These are phyloP conservation scores for Aspergillus proliferans DNA, from an alignment of 2,329 filamentous ascomycete species.

Conservation along the genomic window DNA sequence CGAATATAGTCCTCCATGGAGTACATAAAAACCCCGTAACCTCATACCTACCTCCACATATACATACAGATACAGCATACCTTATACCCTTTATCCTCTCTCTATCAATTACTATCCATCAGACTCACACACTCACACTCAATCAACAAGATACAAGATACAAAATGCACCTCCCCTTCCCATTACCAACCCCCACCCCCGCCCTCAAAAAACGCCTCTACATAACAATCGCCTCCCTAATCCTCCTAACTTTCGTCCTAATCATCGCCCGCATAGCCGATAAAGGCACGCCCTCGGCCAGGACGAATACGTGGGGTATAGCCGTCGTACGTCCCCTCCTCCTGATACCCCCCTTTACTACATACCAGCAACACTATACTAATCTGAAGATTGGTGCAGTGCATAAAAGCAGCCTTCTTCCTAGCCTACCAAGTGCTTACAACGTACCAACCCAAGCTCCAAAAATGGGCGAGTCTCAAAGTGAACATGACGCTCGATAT, in stretches of 20 bases:
- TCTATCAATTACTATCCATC: background rate
- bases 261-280: constrained; percentile 15
- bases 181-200: background rate
- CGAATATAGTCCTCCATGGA: background rate
- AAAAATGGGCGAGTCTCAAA: constrained; percentile 17
- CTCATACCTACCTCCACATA: background rate
- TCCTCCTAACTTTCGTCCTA: constrained; percentile 12
- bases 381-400: background rate
- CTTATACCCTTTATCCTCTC: too few species aligned
- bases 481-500: constrained; percentile 16
- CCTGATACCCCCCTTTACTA: too few species aligned
- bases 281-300: constrained; percentile 10
- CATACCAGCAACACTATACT: too few species aligned
- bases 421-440: constrained; percentile 17
- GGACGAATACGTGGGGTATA: constrained; percentile 18
- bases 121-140: background rate
- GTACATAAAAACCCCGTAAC: background rate
- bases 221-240: constrained; percentile 6
- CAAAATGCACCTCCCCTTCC: background rate
- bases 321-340: constrained; percentile 6
- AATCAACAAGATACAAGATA: background rate
- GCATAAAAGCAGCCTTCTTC: constrained; percentile 18
- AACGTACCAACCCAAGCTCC: constrained; percentile 10
- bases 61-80: too few species aligned
- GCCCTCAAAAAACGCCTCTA: constrained; percentile 9